Conservation (phyloP, 768 basidiomycete species). For the Boletus sp. region DNA sequence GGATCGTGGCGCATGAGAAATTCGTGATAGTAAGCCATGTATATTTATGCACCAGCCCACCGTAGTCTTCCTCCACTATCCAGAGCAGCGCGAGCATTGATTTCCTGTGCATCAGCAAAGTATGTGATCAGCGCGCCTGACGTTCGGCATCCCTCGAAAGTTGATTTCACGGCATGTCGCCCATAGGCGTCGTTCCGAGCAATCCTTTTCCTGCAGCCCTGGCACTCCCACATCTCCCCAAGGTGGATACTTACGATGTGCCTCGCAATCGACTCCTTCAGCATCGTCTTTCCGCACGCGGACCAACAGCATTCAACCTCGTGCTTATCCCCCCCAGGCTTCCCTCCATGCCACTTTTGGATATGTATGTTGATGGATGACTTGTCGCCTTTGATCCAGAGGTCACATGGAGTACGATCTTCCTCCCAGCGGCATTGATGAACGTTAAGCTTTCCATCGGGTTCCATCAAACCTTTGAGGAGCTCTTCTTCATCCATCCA, state of each 20-base stretch:
- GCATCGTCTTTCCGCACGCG: slow-evolving; percentile 11
- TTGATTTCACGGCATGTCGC: slow-evolving; percentile 1
- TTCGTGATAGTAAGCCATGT: too few relatives aligned
- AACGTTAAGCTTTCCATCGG: slow-evolving; percentile 1
- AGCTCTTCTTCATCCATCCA: slow-evolving; percentile 16
- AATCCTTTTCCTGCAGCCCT: slow-evolving; percentile 10
- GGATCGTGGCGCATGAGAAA: too few relatives aligned
- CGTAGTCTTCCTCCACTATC: neutral
- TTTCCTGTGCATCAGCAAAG: neutral
- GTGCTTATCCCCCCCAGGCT: slow-evolving; percentile 8
- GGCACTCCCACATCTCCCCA: slow-evolving; percentile 13
- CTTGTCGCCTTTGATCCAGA: slow-evolving; percentile 17
- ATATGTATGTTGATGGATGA: slow-evolving; percentile 14
- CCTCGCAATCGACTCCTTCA: slow-evolving; percentile 20
- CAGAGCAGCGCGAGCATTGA: slow-evolving; percentile 7
- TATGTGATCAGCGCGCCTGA: slow-evolving; percentile 10
- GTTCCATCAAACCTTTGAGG: neutral
- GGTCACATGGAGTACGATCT: slow-evolving; percentile 1
- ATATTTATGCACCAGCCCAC: neutral
- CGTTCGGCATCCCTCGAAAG: slow-evolving; percentile 1
- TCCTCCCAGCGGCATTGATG: slow-evolving; percentile 14
- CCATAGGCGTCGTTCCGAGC: slow-evolving; percentile 6
- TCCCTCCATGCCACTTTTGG: slow-evolving; percentile 17
- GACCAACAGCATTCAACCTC: slow-evolving; percentile 10
- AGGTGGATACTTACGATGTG: slow-evolving; percentile 19